Base-by-base conservation (phyloP, 345 rosid genomes). In the Clausena lansium region DNA sequence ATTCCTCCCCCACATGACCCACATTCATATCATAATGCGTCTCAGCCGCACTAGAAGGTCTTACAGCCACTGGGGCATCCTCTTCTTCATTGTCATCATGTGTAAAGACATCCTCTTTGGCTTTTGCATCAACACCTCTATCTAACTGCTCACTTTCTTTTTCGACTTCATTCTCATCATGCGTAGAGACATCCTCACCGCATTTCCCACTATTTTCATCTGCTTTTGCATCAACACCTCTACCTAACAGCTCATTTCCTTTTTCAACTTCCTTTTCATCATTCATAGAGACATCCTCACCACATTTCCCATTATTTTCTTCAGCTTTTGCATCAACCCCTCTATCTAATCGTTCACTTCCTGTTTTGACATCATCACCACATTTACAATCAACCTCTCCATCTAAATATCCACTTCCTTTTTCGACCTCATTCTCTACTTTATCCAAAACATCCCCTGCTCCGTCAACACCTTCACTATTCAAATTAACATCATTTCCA, bases 381-480 rank as follows among this genome's bases (percentile, higher is more conserved):
- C 50, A 13, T 45, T 45, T 13, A 45, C 50, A 45, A 45, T 11
- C 17, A 45, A 45, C 50, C 50, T 3, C 17, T 14, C 50, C 58
- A 71, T 67, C 76, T 36, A 68, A 30, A 67, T 28, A 55, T 67
- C 50, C 80, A 67, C 24, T 47, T 70, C 39, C 72, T 10, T 45
- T 70, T 74, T 76, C 13, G 5, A 45, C 75, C 41, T 61, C 77
- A 81, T 71, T 55, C 32, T 25, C 69, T 54, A 38, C 71, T 61
- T 38, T 30, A 80, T 25, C 55, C 9, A 58, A 76, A 57, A 58
- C 74, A 45, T 59, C 61, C 74, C 28, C 50, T 60, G 79, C 47
- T 24, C 70, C 24, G 50, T 59, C 75, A 59, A 25, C 72, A 24
- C 7, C 70, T 50, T 61, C 59, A 14, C 67, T 17, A 35, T 30